These are phyloP conservation scores for Phytophthora hybrid DNA, from an alignment of 352 stramenopile genomes.

Conservation along the genomic window DNA sequence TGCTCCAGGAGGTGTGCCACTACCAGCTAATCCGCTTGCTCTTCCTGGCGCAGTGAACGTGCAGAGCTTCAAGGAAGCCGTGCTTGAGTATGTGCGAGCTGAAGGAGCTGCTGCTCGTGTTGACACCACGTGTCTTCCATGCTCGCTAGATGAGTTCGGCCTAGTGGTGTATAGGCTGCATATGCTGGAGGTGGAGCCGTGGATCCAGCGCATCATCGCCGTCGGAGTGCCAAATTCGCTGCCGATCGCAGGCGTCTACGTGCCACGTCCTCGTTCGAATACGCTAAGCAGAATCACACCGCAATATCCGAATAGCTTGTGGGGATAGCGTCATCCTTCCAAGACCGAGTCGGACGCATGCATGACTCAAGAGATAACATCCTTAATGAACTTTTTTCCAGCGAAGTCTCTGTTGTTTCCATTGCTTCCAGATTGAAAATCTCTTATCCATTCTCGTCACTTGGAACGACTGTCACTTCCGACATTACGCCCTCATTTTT, in stretches of 20 bases:
- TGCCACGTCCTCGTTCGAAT: slow-evolving; percentile 8
- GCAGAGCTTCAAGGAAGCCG: slow-evolving; percentile 22
- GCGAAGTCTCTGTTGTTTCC: neutral
- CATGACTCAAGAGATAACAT: neutral
- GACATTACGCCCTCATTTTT: neutral
- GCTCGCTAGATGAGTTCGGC: neutral
- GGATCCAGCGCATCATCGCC: slow-evolving; percentile 2
- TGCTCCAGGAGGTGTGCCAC: slow-evolving; percentile 15
- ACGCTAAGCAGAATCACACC: slow-evolving; percentile 2
- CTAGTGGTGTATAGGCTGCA: slow-evolving; percentile 5
- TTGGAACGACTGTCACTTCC: neutral
- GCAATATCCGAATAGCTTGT: slow-evolving; percentile 14
- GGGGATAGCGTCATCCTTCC: slow-evolving; percentile 3
- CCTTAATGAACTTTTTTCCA: neutral
- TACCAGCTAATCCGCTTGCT: slow-evolving; percentile 11
- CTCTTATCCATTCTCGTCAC: neutral
- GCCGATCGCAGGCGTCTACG: slow-evolving; percentile 12
- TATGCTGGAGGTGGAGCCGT: neutral
- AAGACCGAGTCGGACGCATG: neutral
- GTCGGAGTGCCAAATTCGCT: neutral
- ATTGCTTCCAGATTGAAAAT: neutral
- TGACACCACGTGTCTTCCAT: slow-evolving; percentile 4
- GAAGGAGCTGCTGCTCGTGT: slow-evolving; percentile 14
- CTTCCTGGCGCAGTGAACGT: slow-evolving; percentile 17
- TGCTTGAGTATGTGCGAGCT: slow-evolving; percentile 3